These are phyloP conservation scores for Tulasnella calospora DNA, from an alignment of 768 basidiomycete species.

Conservation along the genomic window DNA sequence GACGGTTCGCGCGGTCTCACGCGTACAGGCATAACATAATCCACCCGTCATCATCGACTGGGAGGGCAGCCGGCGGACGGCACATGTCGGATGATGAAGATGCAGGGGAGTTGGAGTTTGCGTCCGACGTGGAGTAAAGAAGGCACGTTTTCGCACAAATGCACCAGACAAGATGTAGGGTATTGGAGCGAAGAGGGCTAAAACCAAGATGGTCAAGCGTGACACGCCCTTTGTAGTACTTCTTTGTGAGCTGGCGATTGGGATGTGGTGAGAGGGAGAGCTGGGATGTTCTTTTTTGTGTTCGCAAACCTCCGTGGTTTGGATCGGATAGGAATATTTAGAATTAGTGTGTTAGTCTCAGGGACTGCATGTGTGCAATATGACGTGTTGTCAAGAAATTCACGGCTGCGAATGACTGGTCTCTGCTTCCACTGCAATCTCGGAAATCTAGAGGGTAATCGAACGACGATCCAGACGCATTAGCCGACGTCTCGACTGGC, in stretches of 20 bases:
- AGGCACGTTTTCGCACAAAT: not conserved
- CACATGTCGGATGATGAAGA: constrained; percentile 15
- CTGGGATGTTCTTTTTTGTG: not conserved
- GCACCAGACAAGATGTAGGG: not conserved
- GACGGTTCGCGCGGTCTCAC: not conserved
- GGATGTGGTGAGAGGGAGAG: not conserved
- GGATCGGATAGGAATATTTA: not conserved
- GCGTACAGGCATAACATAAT: constrained; percentile 9
- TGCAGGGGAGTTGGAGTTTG: constrained; percentile 16
- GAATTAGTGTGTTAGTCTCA: not conserved
- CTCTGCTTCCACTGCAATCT: not conserved
- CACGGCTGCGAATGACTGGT: not conserved
- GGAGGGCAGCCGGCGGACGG: not conserved
- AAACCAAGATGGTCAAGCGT: not conserved
- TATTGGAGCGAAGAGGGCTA: not conserved
- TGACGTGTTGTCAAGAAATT: not conserved
- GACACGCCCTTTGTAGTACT: not conserved
- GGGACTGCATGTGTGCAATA: not conserved
- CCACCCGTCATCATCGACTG: constrained; percentile 9
- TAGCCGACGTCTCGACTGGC: not conserved
- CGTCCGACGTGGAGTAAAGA: constrained; percentile 19
- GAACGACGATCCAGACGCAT: not conserved
- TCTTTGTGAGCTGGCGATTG: constrained; percentile 1
- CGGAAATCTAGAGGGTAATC: not conserved
- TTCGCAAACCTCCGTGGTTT: not conserved